Base-by-base conservation (phyloP, 1,284 basidiomycete species). In the Apiotrichum porosum region DNA sequence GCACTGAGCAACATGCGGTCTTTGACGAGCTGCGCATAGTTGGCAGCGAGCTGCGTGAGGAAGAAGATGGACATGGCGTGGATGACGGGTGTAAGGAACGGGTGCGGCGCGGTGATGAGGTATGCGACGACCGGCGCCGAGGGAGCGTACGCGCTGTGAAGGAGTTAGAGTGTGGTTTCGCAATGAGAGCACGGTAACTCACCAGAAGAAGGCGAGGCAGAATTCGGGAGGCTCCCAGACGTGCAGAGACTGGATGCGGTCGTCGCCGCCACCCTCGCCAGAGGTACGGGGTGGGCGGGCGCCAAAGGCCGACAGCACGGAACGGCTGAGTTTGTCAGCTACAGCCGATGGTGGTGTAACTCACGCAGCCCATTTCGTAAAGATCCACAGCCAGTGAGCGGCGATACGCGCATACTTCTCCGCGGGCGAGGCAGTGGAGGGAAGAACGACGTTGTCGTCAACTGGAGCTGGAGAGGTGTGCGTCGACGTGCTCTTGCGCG, bases 221-320 rank as follows among this genome's bases (percentile, higher is more conserved):
- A 72, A 74, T 23, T 68, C 66, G 32, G 65, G 66, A 9, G 72
- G 71, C 51, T 74, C 71, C 72, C 72, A 74, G 15, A 74, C 65
- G 13, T 56, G 55, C 14, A 74, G 47, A 4, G 55, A 52, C 45
- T 74, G 69, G 34, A 74, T 70, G 38, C 57, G 61, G 35, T 69
- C 63, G 17, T 56, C 62, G 6, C 8, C 19, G 19, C 39, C 15
- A 13, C 28, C 32, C 12, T 22, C 14, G 0, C 31, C 36, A 12
- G 21, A 26, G 23, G 37, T 44, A 3, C 45, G 37, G 2, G 46
- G 51, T 3, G 42, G 42, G 23, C 41, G 42, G 6, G 55, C 57
- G 15, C 66, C 65, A 22, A 69, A 51, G 19, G 62, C 62, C 3
- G 65, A 63, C 13, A 62, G 47, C 3, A 54, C 42, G 2, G 62